Conservation (phyloP, 306 rosid species). For the Cicer judaicum region DNA sequence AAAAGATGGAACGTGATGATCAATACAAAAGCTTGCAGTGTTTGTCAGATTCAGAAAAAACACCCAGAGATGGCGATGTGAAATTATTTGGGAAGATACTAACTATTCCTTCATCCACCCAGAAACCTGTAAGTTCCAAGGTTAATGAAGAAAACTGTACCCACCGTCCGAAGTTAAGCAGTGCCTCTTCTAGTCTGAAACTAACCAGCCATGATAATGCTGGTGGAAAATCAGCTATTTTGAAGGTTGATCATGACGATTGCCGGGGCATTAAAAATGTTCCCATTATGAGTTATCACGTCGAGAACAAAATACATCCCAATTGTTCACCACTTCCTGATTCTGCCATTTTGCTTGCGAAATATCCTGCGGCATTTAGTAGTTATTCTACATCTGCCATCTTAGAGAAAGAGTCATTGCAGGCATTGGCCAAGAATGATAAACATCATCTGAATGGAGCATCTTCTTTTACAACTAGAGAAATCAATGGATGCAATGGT, state of each 20-base stretch:
- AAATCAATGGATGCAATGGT: constrained; percentile 53
- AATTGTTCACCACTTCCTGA: constrained; percentile 64
- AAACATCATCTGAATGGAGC: constrained; percentile 52
- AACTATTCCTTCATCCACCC: constrained; percentile 54
- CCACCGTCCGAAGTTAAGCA: constrained; percentile 44
- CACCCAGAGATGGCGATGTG: constrained; percentile 67
- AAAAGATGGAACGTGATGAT: constrained; percentile 48
- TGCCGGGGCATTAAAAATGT: constrained; percentile 56
- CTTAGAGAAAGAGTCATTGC: constrained; percentile 61
- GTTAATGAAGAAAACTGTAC: constrained; percentile 54
- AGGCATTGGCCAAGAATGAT: constrained; percentile 45
- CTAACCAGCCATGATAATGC: constrained; percentile 44
- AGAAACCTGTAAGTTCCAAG: constrained; percentile 45
- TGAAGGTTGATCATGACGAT: constrained; percentile 52
- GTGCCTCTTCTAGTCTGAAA: constrained; percentile 54
- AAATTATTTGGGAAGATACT: constrained; percentile 82
- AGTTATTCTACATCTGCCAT: constrained; percentile 52
- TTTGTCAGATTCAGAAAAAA: constrained; percentile 61
- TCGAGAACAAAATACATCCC: constrained; percentile 62
- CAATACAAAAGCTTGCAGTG: constrained; percentile 42
- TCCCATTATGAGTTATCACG: constrained; percentile 58
- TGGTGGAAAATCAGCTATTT: constrained; percentile 51
- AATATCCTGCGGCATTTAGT: constrained; percentile 71
- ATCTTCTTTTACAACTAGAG: constrained; percentile 53
- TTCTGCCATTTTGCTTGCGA: constrained; percentile 66